phyloP scores from a whole-genome alignment of 2,329 filamentous ascomycete species.

The Thelonectria olida region DNA sequence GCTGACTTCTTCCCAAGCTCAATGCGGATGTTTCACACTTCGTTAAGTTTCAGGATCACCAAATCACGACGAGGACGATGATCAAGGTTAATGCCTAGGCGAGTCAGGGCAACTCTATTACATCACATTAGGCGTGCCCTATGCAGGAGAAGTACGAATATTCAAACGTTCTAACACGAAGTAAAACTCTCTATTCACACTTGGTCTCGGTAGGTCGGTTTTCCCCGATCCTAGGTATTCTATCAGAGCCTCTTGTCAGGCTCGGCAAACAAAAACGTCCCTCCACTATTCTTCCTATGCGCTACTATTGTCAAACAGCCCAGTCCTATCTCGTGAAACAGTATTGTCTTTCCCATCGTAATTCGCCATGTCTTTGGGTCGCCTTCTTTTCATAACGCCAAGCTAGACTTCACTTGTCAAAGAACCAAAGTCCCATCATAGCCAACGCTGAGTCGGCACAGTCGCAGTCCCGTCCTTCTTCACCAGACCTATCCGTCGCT shows the following conservation, averaged over 20 bases:
- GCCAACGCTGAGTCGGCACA: not conserved
- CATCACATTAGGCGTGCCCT: too few relatives aligned
- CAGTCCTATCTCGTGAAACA: not conserved
- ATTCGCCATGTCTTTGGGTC: not conserved
- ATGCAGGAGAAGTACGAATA: too few relatives aligned
- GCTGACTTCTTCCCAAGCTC: not conserved
- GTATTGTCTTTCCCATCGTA: not conserved
- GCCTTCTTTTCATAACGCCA: not conserved
- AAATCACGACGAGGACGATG: too few relatives aligned
- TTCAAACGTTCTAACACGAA: not conserved
- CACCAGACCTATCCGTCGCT: constrained; percentile 16
- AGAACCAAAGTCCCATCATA: not conserved
- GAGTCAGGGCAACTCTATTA: too few relatives aligned
- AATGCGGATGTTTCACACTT: not conserved
- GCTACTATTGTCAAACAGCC: not conserved
- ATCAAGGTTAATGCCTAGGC: too few relatives aligned
- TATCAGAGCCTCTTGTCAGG: not conserved
- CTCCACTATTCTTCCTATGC: not conserved
- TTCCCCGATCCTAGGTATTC: not conserved
- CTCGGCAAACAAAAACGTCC: not conserved
- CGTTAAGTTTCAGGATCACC: too few relatives aligned
- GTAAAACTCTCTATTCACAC: not conserved
- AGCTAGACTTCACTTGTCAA: not conserved
- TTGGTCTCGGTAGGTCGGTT: not conserved
- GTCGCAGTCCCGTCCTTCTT: not conserved